Base-by-base conservation (phyloP, 805 yeast genomes). In the Pachysolen tannophilus region DNA sequence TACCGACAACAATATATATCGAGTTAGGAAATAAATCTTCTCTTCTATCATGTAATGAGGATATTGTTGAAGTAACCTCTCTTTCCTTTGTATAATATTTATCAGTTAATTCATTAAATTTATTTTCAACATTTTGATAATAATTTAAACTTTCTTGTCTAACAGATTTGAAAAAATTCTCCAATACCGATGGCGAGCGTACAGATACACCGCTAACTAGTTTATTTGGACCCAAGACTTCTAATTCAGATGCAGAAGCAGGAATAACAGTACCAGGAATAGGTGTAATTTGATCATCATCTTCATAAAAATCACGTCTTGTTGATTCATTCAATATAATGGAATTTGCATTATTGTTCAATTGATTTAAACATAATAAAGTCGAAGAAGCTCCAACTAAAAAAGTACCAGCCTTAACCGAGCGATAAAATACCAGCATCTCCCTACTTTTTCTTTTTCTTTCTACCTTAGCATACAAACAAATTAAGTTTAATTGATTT, bases 11-110 rank as follows among this genome's bases (percentile, higher is more conserved):
- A 26, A 86, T 65, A 52, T 83, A 86, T 20, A 83, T 56, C 3
- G 77, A 58, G 43, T 80, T 81, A 10, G 95, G 92, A 33, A 82
- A 64, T 33, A 84, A 56, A 32, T 75, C 82, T 59, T 86, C 95
- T 28, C 66, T 57, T 45, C 63, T 72, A 41, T 72, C 65, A 53
- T 79, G 86, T 44, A 86, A 65, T 11, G 65, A 65, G 19, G 87
- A 66, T 8, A 83, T 55, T 1, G 90, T 78, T 20, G 65, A 53
- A 7, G 83, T 69, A 33, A 82, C 75, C 37, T 67, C 60, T 48
- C 78, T 69, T 60, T 85, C 95, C 4, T 70, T 67, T 17, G 60
- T 55, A 46, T 76, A 69, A 45, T 73, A 78, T 32, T 62, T 60
- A 26, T 64, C 50, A 36, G 79, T 67, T 6, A 67, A 64, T 13